Evolutionary conservation across 1,284 basidiomycete species (phyloP).

Genomic region (Rhodotorula sp.): DNA sequence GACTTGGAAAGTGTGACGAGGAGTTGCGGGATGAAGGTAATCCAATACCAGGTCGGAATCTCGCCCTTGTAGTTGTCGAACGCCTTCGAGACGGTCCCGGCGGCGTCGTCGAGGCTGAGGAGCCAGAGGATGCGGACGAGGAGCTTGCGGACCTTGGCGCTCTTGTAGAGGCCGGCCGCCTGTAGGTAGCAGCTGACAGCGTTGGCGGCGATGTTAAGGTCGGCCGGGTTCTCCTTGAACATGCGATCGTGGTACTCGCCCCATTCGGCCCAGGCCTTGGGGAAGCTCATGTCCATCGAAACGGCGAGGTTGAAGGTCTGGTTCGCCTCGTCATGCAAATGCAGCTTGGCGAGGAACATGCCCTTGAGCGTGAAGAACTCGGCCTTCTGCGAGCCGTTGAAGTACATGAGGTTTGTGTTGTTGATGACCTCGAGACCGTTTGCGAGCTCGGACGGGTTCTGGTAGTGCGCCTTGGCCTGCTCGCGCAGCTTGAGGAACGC

Average conservation of each 20-base stretch:
- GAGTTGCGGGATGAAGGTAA: slow-evolving; percentile 95
- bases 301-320: slow-evolving; percentile 91
- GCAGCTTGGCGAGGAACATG: slow-evolving; percentile 92
- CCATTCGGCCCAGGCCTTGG: slow-evolving; percentile 99
- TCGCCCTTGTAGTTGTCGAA: slow-evolving; percentile 98
- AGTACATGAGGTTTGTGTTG: slow-evolving; percentile 99
- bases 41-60: slow-evolving; percentile 98
- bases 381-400: slow-evolving; percentile 89
- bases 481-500: slow-evolving; percentile 98
- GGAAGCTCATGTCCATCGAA: slow-evolving; percentile 89
- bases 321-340: slow-evolving; percentile 86
- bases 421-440: slow-evolving; percentile 98
- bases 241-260: slow-evolving; percentile 89
- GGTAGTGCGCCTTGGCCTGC: slow-evolving; percentile 98
- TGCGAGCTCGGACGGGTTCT: slow-evolving; percentile 87
- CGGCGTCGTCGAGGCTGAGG: slow-evolving; percentile 85
- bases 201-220: slow-evolving; percentile 75
- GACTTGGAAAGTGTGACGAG: slow-evolving; percentile 83
- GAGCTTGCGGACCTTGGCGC: slow-evolving; percentile 85
- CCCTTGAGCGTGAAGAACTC: slow-evolving; percentile 99
- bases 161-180: slow-evolving; percentile 95
- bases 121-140: slow-evolving; percentile 93
- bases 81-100: slow-evolving; percentile 73
- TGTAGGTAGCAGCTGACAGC: slow-evolving; percentile 98
- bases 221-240: slow-evolving; percentile 70